These are phyloP conservation scores for Malassezia arunalokei DNA, from an alignment of 1,284 basidiomycete genomes.

Conservation along the genomic window DNA sequence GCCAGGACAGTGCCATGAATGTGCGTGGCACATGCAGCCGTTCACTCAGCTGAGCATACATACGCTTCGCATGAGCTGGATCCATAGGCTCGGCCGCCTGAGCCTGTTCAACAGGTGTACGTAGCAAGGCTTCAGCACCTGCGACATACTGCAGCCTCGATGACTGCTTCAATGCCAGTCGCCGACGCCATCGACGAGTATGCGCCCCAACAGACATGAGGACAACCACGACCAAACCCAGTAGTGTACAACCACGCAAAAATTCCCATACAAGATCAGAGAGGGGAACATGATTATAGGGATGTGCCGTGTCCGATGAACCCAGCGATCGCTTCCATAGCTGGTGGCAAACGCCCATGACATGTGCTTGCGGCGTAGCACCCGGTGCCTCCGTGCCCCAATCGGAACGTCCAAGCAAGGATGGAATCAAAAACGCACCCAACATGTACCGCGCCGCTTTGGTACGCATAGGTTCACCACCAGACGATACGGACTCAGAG, in stretches of 20 bases:
- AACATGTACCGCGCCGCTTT: constrained; percentile 33
- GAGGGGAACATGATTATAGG: constrained; percentile 28
- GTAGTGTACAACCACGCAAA: constrained; percentile 23
- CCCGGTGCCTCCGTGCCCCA: constrained; percentile 8
- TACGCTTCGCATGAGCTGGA: background rate
- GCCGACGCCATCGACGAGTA: background rate
- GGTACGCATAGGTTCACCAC: constrained; percentile 10
- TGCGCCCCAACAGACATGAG: constrained; percentile 19
- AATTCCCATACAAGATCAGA: constrained; percentile 29
- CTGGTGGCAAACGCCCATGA: constrained; percentile 36
- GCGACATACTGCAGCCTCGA: background rate
- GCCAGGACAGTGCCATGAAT: background rate
- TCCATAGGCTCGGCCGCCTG: background rate
- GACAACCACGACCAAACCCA: constrained; percentile 20
- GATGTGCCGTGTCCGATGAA: constrained; percentile 15
- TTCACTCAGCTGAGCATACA: background rate
- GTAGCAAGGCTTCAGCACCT: background rate
- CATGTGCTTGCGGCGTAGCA: constrained; percentile 17
- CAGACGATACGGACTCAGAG: constrained; percentile 20
- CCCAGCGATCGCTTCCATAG: constrained; percentile 29
- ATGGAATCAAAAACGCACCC: constrained; percentile 35
- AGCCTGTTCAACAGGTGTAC: constrained; percentile 5
- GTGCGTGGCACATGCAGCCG: background rate
- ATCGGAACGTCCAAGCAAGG: constrained; percentile 29
- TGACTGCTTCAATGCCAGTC: background rate